Percentiles rank a stretch among this genome's conserved stretches.
These are phyloP conservation scores for Agroathelia rolfsii DNA, from an alignment of 1,284 basidiomycete species.

Conservation along the genomic window DNA sequence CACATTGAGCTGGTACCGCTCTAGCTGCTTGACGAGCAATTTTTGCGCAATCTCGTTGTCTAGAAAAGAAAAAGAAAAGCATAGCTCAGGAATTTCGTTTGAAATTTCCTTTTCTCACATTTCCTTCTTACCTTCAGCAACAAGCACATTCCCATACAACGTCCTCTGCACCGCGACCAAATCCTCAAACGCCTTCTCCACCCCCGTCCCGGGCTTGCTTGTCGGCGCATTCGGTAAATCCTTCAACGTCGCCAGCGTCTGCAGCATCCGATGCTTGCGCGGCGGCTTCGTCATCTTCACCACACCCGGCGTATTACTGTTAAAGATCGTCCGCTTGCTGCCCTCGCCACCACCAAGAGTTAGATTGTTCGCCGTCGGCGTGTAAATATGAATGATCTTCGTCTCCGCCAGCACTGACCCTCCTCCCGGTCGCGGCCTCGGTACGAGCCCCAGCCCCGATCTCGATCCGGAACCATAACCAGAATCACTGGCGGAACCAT, in stretches of 20 bases:
- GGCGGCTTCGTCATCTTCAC: conserved; percentile 64
- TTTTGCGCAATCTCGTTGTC: conserved; percentile 63
- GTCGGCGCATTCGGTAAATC: conserved; percentile 37
- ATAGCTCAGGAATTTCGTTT: background rate
- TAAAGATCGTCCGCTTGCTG: conserved; percentile 38
- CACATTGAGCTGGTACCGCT: conserved; percentile 49
- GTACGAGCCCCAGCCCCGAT: too few relatives aligned
- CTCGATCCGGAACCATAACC: too few relatives aligned
- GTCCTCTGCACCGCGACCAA: conserved; percentile 37
- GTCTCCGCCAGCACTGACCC: conserved; percentile 42
- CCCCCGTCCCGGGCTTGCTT: conserved; percentile 25
- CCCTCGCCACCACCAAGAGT: conserved; percentile 30
- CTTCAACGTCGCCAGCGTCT: conserved; percentile 49
- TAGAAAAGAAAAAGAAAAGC: conserved; percentile 16
- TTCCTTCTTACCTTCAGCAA: conserved; percentile 56
- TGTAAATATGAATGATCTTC: conserved; percentile 60
- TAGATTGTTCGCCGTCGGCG: conserved; percentile 47
- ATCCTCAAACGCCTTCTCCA: conserved; percentile 34
- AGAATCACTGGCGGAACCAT: too few relatives aligned
- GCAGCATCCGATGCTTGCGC: conserved; percentile 45
- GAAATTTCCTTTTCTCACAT: conserved; percentile 1
- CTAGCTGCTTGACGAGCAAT: conserved; percentile 53
- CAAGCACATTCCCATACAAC: conserved; percentile 53
- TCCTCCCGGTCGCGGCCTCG: too few relatives aligned
- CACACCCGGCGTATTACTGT: conserved; percentile 42